These are phyloP conservation scores for Dioscorea zingiberensis DNA, from an alignment of 106 monocot species.

Conservation along the genomic window DNA sequence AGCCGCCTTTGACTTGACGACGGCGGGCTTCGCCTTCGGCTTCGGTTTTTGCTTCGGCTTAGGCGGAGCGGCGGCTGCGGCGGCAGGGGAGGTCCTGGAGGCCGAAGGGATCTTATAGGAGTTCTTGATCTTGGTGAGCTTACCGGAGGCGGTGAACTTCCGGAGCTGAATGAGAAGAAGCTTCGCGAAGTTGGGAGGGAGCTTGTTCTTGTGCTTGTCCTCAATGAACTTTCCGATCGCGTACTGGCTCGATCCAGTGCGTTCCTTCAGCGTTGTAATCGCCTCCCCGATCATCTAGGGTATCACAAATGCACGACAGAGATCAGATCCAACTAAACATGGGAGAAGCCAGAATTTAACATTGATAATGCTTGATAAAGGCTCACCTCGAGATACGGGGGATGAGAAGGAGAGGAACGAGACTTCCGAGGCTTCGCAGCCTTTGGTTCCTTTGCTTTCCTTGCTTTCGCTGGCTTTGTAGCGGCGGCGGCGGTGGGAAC, in stretches of 20 bases:
- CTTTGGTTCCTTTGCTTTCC: conserved; percentile 27
- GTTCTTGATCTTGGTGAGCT: conserved; percentile 72
- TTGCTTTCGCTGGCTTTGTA: conserved; percentile 18
- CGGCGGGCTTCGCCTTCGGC: conserved; percentile 8
- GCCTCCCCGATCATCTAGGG: conserved; percentile 77
- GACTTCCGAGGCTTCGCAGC: conserved; percentile 45
- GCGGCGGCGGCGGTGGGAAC: background rate
- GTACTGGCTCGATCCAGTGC: conserved; percentile 73
- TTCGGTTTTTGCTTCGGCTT: conserved; percentile 7
- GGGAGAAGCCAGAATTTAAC: background rate
- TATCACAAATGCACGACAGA: background rate
- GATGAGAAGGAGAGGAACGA: conserved; percentile 35
- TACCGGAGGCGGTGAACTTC: conserved; percentile 55
- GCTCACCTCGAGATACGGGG: conserved; percentile 72
- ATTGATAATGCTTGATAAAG: no score
- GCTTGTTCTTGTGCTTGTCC: conserved; percentile 56
- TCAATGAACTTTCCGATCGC: conserved; percentile 81
- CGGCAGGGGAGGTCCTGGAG: background rate
- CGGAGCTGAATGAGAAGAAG: conserved; percentile 52
- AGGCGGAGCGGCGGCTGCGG: conserved; percentile 1
- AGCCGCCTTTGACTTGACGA: background rate
- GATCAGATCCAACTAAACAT: conserved; percentile 1
- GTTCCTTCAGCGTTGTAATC: conserved; percentile 64
- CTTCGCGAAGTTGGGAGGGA: conserved; percentile 73
- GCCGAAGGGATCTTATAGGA: conserved; percentile 66